Base-by-base conservation (phyloP, 1,284 basidiomycete species). In the Sphaerobolus stellatus region DNA sequence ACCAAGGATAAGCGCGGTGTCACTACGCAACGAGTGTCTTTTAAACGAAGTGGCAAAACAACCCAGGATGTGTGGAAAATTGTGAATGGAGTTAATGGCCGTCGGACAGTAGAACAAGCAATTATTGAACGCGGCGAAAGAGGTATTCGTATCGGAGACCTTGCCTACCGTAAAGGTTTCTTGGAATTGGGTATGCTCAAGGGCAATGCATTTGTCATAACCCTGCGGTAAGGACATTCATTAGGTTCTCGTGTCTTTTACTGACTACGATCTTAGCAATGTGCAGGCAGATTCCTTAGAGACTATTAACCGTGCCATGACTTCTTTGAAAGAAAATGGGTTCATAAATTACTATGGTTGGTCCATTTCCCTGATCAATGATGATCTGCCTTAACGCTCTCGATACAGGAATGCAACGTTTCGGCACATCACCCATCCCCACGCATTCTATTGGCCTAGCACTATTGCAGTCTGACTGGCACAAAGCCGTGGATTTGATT, bases 1-100 rank as follows among this genome's bases (percentile, higher is more conserved):
- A 99, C 97, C 3, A 99, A 99, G 69, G 97, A 99, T 73, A 99
- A 98, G 70, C 88, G 97, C 40, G 96, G 93, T 0, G 92, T 98
- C 5, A 99, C 96, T 0, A 87, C 93, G 1, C 97, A 99, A 68
- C 83, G 93, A 0, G 93, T 98, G 11, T 90, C 92, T 6, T 70
- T 98, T 14, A 84, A 86, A 56, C 80, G 97, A 14, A 84, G 87
- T 18, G 82, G 81, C 51, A 88, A 89, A 69, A 91, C 85, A 0
- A 80, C 95, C 1, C 87, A 90, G 57, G 85, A 94, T 49, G 82
- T 98, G 2, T 96, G 93, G 92, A 87, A 78, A 60, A 71, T 83
- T 34, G 82, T 81, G 3, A 94, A 94, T 69, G 82, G 83, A 44
- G 68, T 88, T 44, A 80, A 78, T 60, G 75, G 81, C 25, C 75